Percentiles rank a stretch among this genome's conserved stretches.
phyloP scores from a whole-genome alignment of 208 protist genomes.

The Novymonas esmeraldas region DNA sequence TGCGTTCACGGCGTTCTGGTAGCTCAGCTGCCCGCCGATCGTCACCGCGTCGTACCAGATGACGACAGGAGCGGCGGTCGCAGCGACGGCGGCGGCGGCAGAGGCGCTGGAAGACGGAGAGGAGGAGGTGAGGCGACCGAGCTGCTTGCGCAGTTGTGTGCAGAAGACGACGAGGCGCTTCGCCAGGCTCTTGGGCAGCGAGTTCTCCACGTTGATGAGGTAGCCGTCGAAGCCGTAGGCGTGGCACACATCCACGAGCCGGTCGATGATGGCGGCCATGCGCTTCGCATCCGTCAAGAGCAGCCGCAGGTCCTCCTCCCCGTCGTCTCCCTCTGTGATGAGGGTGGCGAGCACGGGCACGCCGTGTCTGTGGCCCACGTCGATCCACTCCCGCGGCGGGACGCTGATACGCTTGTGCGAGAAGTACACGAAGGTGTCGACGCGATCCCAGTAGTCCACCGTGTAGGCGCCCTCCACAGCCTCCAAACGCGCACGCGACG shows the following conservation, averaged over 20 bases:
- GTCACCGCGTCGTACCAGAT: conserved; percentile 94
- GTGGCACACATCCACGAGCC: conserved; percentile 63
- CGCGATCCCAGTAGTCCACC: conserved; percentile 69
- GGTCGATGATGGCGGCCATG: conserved; percentile 42
- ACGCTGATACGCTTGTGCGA: conserved; percentile 81
- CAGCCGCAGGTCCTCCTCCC: conserved; percentile 27
- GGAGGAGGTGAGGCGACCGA: no score
- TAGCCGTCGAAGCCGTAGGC: conserved; percentile 92
- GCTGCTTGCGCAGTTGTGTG: conserved; percentile 48
- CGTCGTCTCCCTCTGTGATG: conserved; percentile 75
- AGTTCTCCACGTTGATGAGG: conserved; percentile 90
- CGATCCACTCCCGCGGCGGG: conserved; percentile 85
- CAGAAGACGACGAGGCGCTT: conserved; percentile 64
- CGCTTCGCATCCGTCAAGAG: conserved; percentile 51
- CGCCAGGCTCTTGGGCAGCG: conserved; percentile 34
- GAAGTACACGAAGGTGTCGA: conserved; percentile 92
- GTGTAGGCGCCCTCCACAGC: conserved; percentile 49
- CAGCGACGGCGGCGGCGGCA: background rate
- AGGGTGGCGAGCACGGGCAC: conserved; percentile 86
- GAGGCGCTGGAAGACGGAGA: background rate
- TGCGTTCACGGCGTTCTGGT: conserved; percentile 81
- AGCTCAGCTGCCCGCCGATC: conserved; percentile 49
- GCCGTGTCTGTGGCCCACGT: conserved; percentile 74
- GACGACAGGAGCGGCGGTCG: conserved; percentile 29
- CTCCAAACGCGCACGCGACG: background rate